phyloP scores from a whole-genome alignment of 345 rosid genomes.

The Dipteronia sinensis region DNA sequence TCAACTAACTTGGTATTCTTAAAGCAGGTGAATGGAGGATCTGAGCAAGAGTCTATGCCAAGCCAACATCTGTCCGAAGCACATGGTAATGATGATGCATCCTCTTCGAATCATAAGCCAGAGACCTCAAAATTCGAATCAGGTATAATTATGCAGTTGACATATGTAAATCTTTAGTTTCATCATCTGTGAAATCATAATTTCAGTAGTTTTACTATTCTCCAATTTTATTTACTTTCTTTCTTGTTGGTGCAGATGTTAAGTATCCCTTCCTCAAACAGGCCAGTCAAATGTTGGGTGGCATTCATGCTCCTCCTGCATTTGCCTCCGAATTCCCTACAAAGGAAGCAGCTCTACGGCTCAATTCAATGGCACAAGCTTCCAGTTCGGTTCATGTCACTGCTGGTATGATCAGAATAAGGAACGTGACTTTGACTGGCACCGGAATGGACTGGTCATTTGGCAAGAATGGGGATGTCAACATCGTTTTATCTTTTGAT shows the following conservation, averaged over 20 bases:
- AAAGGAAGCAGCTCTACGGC: constrained; percentile 55
- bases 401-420: constrained; percentile 80
- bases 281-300: constrained; percentile 79
- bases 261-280: constrained; percentile 68
- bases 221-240: not conserved
- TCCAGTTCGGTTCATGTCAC: constrained; percentile 77
- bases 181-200: not conserved
- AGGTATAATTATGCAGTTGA: constrained; percentile 44
- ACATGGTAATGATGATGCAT: constrained; percentile 40
- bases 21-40: constrained; percentile 46
- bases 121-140: constrained; percentile 44
- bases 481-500: constrained; percentile 52
- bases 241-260: constrained; percentile 46
- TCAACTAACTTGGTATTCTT: constrained; percentile 18
- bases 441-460: constrained; percentile 56
- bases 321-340: constrained; percentile 69
- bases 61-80: constrained; percentile 38
- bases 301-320: constrained; percentile 68
- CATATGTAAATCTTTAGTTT: not conserved
- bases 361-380: constrained; percentile 57
- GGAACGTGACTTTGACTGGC: constrained; percentile 37
- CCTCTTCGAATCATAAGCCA: constrained; percentile 57
- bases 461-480: constrained; percentile 58
- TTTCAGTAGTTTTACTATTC: not conserved
- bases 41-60: constrained; percentile 37